Base-by-base conservation (phyloP, 2,329 filamentous ascomycete species). In the Paraphoma sp. region DNA sequence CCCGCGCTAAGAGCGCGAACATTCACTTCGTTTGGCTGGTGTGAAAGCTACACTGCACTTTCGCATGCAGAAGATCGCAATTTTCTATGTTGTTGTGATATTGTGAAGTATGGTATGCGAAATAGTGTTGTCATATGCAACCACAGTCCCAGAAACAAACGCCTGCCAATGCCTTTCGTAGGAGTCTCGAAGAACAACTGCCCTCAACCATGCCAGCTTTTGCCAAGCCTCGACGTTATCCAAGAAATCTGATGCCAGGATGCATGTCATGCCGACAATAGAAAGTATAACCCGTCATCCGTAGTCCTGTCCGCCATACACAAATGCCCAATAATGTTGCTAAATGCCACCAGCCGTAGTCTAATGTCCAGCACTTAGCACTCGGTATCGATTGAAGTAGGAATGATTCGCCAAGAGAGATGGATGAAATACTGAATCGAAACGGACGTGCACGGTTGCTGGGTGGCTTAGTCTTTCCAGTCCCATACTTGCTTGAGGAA, bases 401-500 rank as follows among this genome's bases (percentile, higher is more conserved):
- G 56, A 40, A 46, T 33, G 30, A 33, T 43, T 12, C 17, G 23
- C 23, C 33, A 36, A 36, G 14, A 36, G 29, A 31, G 12, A 46
- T 14, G 23, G 31, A n/a, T 31, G 28, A 54, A 59, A 60, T 9
- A 42, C 10, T 17, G 16, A 42, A n/a, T 54, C 52, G 45, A 60
- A 64, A 56, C 54, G 54, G 14, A 14, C 33, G 14, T 36, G 33
- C 9, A 14, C 14, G 33, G 33, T 10, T 36, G 10, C 33, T 14
- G 33, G 4, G 16, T n/a, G 16, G 10, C 40, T 66, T 75, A 88
- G 61, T 92, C 88, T 63, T 95, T 89, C 95, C 95, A 99, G 56
- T 93, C 95, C 95, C 95, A 99, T 43, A 99, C 95, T 69, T 95
- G 93, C 59, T 89, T 88, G 56, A 99, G 85, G 78, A 97, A 99